Percentiles rank a stretch among this genome's conserved stretches.
Conservation (phyloP, 768 basidiomycete genomes). For the Termitomyces sp. region DNA sequence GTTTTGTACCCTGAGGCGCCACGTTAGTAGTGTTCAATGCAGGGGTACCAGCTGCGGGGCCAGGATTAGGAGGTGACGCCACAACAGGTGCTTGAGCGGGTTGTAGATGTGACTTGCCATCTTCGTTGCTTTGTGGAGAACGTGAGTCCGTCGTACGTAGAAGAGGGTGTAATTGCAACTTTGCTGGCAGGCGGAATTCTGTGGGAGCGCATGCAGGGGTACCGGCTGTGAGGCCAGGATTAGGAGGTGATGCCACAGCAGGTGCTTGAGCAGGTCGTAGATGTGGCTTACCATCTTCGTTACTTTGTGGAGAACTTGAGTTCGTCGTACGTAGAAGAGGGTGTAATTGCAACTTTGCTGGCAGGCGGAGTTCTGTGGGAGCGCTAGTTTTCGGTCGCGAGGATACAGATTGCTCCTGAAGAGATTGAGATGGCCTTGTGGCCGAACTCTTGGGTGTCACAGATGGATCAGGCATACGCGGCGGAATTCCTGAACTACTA, state of each 20-base stretch:
- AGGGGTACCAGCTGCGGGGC: neutral
- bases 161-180: conserved; percentile 7
- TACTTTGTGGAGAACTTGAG: neutral
- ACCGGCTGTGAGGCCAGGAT: neutral
- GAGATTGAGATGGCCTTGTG: neutral
- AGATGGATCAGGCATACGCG: neutral
- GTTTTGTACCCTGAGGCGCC: conserved; percentile 36
- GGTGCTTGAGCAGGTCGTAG: neutral
- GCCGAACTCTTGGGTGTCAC: neutral
- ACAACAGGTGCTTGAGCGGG: neutral
- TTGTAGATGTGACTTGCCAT: neutral
- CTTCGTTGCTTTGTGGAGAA: neutral
- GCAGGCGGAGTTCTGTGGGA: neutral
- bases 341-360: conserved; percentile 6
- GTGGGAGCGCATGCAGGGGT: neutral
- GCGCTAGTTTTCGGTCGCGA: no score
- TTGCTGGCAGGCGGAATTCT: neutral
- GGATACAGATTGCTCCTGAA: neutral
- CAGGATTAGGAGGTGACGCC: conserved; percentile 10
- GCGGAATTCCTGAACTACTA: neutral
- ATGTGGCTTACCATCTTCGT: conserved; percentile 1
- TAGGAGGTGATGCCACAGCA: conserved; percentile 9
- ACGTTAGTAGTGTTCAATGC: neutral
- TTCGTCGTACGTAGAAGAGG: neutral
- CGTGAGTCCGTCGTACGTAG: neutral